Percentiles rank a stretch among this genome's conserved stretches.
These are phyloP conservation scores for Arthrobotrys sinensis DNA, from an alignment of 2,329 filamentous ascomycete species.

Conservation along the genomic window DNA sequence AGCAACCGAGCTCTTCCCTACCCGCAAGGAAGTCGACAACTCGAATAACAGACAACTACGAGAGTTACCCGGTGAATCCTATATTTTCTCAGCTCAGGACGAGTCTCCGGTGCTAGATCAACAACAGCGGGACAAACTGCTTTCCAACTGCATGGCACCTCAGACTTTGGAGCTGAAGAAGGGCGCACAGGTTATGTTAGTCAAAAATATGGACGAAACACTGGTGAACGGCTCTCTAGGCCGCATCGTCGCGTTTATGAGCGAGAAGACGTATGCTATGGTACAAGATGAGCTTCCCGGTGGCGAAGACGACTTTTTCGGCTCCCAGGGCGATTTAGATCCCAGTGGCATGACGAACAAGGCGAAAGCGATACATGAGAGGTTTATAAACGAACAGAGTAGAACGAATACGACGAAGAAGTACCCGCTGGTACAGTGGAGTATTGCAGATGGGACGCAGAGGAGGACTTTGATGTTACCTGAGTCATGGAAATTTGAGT, in stretches of 20 bases:
- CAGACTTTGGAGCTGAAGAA: conserved; percentile 85
- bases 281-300: conserved; percentile 70
- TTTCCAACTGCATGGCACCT: conserved; percentile 94
- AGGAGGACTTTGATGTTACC: conserved; percentile 84
- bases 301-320: conserved; percentile 69
- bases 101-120: conserved; percentile 77
- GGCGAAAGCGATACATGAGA: conserved; percentile 69
- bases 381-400: conserved; percentile 67
- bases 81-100: conserved; percentile 82
- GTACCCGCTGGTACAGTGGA: conserved; percentile 89
- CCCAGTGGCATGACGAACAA: conserved; percentile 64
- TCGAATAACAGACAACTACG: conserved; percentile 84
- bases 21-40: conserved; percentile 86
- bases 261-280: conserved; percentile 74
- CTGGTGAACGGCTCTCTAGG: conserved; percentile 96
- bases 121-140: conserved; percentile 79
- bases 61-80: conserved; percentile 77
- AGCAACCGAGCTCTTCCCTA: conserved; percentile 94
- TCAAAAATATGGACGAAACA: conserved; percentile 96
- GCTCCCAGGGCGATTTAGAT: conserved; percentile 65
- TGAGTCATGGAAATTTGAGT: conserved; percentile 95
- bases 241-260: conserved; percentile 86
- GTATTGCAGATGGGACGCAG: conserved; percentile 81
- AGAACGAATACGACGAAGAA: conserved; percentile 74
- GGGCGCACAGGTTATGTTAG: conserved; percentile 98